phyloP scores from a whole-genome alignment of 192 early-diverging fungal genomes.

The Umbelopsis isabellina region DNA sequence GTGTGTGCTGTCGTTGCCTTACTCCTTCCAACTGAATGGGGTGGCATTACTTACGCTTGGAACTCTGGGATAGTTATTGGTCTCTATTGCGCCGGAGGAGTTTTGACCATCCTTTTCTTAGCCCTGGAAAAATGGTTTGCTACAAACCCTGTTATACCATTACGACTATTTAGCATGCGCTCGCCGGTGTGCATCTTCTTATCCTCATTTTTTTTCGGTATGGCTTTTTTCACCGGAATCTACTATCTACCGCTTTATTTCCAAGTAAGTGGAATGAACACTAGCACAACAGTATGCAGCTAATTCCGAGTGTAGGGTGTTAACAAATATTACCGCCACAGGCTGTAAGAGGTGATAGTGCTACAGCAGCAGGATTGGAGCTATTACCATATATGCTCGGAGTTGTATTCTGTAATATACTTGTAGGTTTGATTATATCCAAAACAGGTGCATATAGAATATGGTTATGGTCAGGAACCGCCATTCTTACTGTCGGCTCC shows the following conservation, averaged over 20 bases:
- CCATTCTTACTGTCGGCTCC: conserved; percentile 62
- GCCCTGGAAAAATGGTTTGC: conserved; percentile 65
- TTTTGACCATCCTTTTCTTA: conserved; percentile 54
- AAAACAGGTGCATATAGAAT: conserved; percentile 61
- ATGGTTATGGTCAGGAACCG: conserved; percentile 65
- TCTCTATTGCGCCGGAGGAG: conserved; percentile 50
- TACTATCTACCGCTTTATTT: conserved; percentile 82
- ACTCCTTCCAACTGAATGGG: conserved; percentile 72
- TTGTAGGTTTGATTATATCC: conserved; percentile 62
- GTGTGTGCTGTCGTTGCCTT: conserved; percentile 55
- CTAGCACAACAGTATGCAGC: not conserved
- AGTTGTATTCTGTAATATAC: conserved; percentile 70
- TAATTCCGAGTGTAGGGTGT: not conserved
- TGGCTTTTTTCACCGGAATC: conserved; percentile 59
- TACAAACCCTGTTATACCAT: conserved; percentile 72
- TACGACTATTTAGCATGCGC: conserved; percentile 60
- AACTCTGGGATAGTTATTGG: conserved; percentile 56
- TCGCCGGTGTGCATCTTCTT: conserved; percentile 58
- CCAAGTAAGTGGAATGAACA: conserved; percentile 47
- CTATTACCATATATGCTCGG: conserved; percentile 75
- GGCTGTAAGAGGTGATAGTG: conserved; percentile 63
- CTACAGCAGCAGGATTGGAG: conserved; percentile 76
- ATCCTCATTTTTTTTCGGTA: conserved; percentile 64
- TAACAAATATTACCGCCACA: not conserved
- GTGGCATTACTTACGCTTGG: conserved; percentile 75